Evolutionary conservation across 352 stramenopile species (phyloP).

Genomic region (Globisporangium mamillatum): DNA sequence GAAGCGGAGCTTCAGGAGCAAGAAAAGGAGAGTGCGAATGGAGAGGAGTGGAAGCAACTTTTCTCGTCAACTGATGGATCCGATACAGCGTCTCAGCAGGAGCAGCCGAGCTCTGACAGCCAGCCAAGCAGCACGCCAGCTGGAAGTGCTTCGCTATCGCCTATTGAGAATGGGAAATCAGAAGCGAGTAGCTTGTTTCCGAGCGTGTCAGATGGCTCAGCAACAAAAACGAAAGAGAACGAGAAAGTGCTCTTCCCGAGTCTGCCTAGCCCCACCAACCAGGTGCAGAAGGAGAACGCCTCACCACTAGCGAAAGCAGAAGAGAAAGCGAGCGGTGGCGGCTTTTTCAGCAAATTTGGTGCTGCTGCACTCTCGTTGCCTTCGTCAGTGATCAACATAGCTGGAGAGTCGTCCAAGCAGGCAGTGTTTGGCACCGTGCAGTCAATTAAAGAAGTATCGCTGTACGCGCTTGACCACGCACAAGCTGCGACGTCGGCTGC

Average conservation of each 20-base stretch:
- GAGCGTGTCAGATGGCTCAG: background rate
- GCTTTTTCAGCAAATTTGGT: conserved; percentile 67
- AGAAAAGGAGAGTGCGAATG: conserved; percentile 14
- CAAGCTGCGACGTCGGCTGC: conserved; percentile 61
- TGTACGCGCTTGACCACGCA: conserved; percentile 70
- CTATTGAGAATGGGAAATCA: background rate
- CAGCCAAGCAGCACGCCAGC: conserved; percentile 13
- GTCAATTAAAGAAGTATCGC: conserved; percentile 72
- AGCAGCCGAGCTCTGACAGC: background rate
- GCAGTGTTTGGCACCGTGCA: conserved; percentile 66
- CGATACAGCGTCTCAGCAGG: conserved; percentile 3
- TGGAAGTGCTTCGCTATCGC: conserved; percentile 21
- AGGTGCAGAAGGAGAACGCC: background rate
- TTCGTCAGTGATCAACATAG: conserved; percentile 59
- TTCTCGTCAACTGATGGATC: conserved; percentile 22
- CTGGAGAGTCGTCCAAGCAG: conserved; percentile 59
- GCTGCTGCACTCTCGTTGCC: conserved; percentile 57
- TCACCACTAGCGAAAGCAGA: conserved; percentile 19
- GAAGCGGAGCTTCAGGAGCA: background rate
- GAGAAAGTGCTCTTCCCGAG: conserved; percentile 12
- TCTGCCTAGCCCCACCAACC: background rate
- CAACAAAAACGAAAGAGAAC: background rate
- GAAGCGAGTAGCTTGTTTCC: background rate
- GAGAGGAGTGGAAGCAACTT: conserved; percentile 37
- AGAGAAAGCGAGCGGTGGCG: conserved; percentile 27